Percentiles rank a stretch among this genome's conserved stretches.
These are phyloP conservation scores for Wickerhamomyces bisporus DNA, from an alignment of 805 yeast species.

Conservation along the genomic window DNA sequence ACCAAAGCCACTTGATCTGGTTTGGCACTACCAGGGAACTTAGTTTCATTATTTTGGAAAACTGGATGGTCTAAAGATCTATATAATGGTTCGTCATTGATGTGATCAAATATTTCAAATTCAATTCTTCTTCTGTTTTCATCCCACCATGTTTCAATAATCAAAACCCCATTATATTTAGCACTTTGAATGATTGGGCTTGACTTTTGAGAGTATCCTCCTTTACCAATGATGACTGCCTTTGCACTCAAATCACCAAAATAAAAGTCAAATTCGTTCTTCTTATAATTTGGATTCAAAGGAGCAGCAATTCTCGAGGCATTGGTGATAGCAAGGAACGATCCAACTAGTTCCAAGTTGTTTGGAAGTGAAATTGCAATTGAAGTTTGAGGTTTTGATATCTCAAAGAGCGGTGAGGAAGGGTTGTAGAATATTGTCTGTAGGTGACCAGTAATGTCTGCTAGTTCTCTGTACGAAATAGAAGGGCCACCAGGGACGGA, in stretches of 20 bases:
- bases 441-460: constrained; percentile 40
- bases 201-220: constrained; percentile 31
- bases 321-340: constrained; percentile 53
- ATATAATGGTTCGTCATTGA: constrained; percentile 24
- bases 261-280: constrained; percentile 59
- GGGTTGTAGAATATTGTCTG: constrained; percentile 41
- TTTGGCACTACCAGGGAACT: constrained; percentile 37
- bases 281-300: constrained; percentile 57
- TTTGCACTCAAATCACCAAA: constrained; percentile 53
- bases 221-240: constrained; percentile 54
- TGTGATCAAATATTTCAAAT: constrained; percentile 27
- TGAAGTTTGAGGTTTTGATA: constrained; percentile 35
- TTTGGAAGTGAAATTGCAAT: constrained; percentile 61
- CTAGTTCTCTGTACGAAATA: constrained; percentile 40
- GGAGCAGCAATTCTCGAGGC: constrained; percentile 63
- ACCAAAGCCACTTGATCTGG: constrained; percentile 58
- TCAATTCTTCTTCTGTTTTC: constrained; percentile 36
- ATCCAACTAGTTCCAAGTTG: constrained; percentile 49
- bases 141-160: constrained; percentile 51
- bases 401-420: constrained; percentile 35
- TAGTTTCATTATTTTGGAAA: constrained; percentile 24
- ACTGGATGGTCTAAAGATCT: constrained; percentile 25
- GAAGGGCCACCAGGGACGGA: constrained; percentile 43
- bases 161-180: constrained; percentile 36
- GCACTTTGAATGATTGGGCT: constrained; percentile 49